A percentile compares a stretch with the other conserved stretches of the same genome.
These are phyloP conservation scores for Globisporangium solare DNA, from an alignment of 352 stramenopile genomes.

Conservation along the genomic window DNA sequence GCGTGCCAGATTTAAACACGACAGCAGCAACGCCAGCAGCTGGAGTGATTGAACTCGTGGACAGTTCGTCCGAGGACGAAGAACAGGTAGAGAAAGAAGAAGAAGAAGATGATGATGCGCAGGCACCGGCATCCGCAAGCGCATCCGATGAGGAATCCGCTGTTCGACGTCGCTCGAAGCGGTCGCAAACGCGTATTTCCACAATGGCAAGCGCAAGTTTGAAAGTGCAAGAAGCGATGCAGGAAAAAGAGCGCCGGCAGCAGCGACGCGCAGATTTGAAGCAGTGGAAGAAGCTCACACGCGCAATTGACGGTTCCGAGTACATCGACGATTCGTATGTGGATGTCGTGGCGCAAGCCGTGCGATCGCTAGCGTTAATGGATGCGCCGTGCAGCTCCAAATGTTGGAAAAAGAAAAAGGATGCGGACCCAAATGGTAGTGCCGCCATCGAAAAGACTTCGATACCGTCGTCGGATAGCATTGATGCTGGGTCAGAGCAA, in stretches of 20 bases:
- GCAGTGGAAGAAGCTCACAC: conserved; percentile 34
- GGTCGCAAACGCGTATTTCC: conserved; percentile 58
- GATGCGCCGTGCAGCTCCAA: conserved; percentile 24
- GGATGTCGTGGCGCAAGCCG: conserved; percentile 19
- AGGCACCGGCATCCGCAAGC: conserved; percentile 8
- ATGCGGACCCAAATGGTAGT: background rate
- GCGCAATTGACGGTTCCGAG: conserved; percentile 49
- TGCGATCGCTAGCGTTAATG: conserved; percentile 18
- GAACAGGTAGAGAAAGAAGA: conserved; percentile 2
- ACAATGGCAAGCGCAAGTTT: conserved; percentile 55
- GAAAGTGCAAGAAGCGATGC: conserved; percentile 51
- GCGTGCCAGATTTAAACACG: too few relatives aligned
- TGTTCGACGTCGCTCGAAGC: conserved; percentile 43
- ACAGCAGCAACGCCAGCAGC: background rate
- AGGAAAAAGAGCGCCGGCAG: conserved; percentile 37
- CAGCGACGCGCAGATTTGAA: conserved; percentile 17
- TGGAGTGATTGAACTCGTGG: conserved; percentile 21
- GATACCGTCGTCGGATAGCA: too few relatives aligned
- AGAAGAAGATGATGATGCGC: conserved; percentile 14
- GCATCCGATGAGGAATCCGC: conserved; percentile 22
- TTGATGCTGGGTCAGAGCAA: too few relatives aligned
- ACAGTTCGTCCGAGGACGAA: conserved; percentile 18
- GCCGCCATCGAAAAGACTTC: background rate
- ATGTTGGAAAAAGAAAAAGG: conserved; percentile 33
- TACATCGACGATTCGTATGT: conserved; percentile 69